Conservation (phyloP, 208 protist genomes). For the Crithidia sp. region DNA sequence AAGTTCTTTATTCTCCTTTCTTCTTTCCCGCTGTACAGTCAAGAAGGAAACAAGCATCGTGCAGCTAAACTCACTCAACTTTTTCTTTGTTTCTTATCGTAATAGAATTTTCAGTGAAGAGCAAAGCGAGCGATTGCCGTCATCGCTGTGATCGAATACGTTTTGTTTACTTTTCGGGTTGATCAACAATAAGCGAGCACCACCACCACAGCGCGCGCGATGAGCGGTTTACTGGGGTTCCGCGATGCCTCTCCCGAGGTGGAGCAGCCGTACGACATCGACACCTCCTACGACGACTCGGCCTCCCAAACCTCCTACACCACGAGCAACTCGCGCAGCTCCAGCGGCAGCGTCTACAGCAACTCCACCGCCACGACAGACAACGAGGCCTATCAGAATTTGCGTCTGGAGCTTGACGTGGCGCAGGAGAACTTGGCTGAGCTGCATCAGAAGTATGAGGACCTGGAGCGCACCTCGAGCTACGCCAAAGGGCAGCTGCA, state of each 20-base stretch:
- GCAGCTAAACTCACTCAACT: no score
- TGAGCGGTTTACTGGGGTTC: conserved; percentile 19
- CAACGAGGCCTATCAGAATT: conserved; percentile 34
- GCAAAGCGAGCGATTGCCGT: no score
- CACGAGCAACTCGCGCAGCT: conserved; percentile 31
- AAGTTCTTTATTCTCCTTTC: no score
- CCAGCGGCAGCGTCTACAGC: conserved; percentile 32
- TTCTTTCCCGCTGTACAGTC: no score
- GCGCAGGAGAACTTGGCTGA: conserved; percentile 30
- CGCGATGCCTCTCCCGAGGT: conserved; percentile 27
- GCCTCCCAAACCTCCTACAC: conserved; percentile 41
- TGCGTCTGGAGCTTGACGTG: conserved; percentile 35
- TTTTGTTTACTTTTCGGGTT: no score
- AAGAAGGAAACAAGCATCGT: no score
- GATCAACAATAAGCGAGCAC: no score
- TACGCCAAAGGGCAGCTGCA: conserved; percentile 32
- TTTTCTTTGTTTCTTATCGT: no score
- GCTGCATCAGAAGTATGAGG: conserved; percentile 34
- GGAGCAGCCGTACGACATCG: conserved; percentile 19
- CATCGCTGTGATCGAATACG: no score
- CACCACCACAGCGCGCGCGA: not conserved
- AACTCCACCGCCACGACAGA: conserved; percentile 33
- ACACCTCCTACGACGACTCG: conserved; percentile 29
- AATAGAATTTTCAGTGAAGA: no score
- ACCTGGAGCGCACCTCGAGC: conserved; percentile 34